Conservation (phyloP, 1,284 basidiomycete species). For the Ustilago vetiveriae region DNA sequence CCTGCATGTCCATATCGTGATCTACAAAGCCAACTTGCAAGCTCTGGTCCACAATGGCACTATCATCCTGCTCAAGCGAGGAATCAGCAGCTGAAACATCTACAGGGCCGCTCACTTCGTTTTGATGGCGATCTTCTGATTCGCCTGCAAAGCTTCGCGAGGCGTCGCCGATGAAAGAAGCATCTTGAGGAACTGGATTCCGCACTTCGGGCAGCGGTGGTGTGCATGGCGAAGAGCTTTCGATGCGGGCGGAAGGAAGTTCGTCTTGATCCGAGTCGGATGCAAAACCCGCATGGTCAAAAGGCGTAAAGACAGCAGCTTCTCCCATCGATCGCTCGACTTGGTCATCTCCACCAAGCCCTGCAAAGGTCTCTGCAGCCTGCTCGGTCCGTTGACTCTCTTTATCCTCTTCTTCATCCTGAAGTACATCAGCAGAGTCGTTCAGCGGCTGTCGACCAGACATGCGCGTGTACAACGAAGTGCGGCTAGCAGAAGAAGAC, state of each 20-base stretch:
- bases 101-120: slow-evolving; percentile 5
- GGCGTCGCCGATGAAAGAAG: slow-evolving; percentile 17
- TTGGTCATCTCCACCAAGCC: neutral
- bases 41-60: slow-evolving; percentile 7
- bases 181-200: neutral
- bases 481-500: slow-evolving; percentile 6
- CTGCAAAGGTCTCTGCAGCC: neutral
- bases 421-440: neutral
- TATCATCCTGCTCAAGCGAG: slow-evolving; percentile 3
- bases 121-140: neutral
- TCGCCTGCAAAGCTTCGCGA: slow-evolving; percentile 28
- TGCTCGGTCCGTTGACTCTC: slow-evolving; percentile 2
- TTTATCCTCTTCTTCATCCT: slow-evolving; percentile 6
- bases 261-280: slow-evolving; percentile 32
- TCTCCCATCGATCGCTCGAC: slow-evolving; percentile 1
- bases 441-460: slow-evolving; percentile 14
- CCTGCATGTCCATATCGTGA: slow-evolving; percentile 10
- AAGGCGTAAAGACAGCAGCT: slow-evolving; percentile 3
- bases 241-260: neutral
- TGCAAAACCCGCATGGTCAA: slow-evolving; percentile 24
- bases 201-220: neutral
- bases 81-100: slow-evolving; percentile 6
- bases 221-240: neutral
- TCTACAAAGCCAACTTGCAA: neutral
- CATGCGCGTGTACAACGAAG: slow-evolving; percentile 28